Evolutionary conservation across 1,139 yeast species (phyloP).

Genomic region (Magnusiomyces paraingens): DNA sequence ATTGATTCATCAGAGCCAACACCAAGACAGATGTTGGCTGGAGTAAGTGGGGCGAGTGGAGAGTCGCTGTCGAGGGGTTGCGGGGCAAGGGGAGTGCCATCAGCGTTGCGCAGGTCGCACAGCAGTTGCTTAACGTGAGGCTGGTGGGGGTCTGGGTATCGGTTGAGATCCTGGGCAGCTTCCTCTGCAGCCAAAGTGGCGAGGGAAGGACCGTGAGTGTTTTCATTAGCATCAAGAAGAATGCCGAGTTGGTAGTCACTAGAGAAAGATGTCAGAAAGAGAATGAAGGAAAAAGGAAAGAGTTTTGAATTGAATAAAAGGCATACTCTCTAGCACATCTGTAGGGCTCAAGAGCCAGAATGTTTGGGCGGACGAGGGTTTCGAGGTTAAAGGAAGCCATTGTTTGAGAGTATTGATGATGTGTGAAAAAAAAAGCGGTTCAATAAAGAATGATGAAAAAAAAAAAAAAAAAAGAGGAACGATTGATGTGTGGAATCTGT

Average conservation of each 20-base stretch:
- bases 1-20: slow-evolving; percentile 98
- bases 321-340: slow-evolving; percentile 83
- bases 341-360: slow-evolving; percentile 74
- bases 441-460: background rate
- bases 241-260: slow-evolving; percentile 77
- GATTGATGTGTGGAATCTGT: background rate
- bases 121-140: slow-evolving; percentile 65
- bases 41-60: slow-evolving; percentile 36
- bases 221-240: slow-evolving; percentile 90
- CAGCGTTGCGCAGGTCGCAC: slow-evolving; percentile 59
- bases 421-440: background rate
- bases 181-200: slow-evolving; percentile 36
- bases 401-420: background rate
- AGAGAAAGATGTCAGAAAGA: background rate
- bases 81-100: slow-evolving; percentile 9
- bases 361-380: slow-evolving; percentile 74
- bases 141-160: slow-evolving; percentile 98
- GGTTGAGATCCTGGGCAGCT: slow-evolving; percentile 48
- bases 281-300: too few relatives aligned
- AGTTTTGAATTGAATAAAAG: background rate
- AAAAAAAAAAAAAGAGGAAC: background rate
- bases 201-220: slow-evolving; percentile 85
- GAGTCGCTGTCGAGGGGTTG: slow-evolving; percentile 30
- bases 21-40: slow-evolving; percentile 79
- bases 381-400: slow-evolving; percentile 47